Percentiles rank a stretch among this genome's conserved stretches.
Evolutionary conservation across 139 green algal species (phyloP).

Genomic region (Picocystis salinarum): DNA sequence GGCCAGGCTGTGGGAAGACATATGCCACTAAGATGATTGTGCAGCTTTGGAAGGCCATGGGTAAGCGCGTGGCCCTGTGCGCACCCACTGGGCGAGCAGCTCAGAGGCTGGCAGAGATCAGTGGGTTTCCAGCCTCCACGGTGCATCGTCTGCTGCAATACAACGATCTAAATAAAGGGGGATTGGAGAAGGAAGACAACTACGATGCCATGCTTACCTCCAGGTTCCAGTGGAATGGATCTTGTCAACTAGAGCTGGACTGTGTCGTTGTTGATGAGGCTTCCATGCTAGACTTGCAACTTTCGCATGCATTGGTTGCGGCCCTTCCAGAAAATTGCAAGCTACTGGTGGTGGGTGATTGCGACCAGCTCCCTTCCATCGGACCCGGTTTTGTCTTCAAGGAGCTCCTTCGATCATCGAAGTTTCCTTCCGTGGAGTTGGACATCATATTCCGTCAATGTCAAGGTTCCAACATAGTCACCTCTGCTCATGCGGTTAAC

Average conservation of each 20-base stretch:
- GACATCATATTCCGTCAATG: conserved; percentile 50
- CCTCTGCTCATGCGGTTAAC: conserved; percentile 38
- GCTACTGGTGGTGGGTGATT: conserved; percentile 65
- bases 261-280: conserved; percentile 58
- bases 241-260: conserved; percentile 12
- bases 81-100: conserved; percentile 45
- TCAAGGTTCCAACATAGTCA: conserved; percentile 36
- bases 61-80: conserved; percentile 26
- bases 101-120: conserved; percentile 25
- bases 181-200: neutral
- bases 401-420: conserved; percentile 19
- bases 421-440: conserved; percentile 38
- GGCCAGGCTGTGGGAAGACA: conserved; percentile 52
- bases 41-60: conserved; percentile 23
- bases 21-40: conserved; percentile 25
- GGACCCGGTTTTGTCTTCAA: conserved; percentile 37
- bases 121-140: conserved; percentile 19
- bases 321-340: conserved; percentile 24
- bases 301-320: conserved; percentile 40
- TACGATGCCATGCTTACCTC: too few relatives aligned
- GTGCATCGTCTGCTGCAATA: conserved; percentile 52
- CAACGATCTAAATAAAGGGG: neutral
- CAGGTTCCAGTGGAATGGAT: too few relatives aligned
- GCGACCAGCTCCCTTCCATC: conserved; percentile 65
- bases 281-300: conserved; percentile 55